phyloP scores from a whole-genome alignment of 768 basidiomycete species.

The Calvatia gigantea region DNA sequence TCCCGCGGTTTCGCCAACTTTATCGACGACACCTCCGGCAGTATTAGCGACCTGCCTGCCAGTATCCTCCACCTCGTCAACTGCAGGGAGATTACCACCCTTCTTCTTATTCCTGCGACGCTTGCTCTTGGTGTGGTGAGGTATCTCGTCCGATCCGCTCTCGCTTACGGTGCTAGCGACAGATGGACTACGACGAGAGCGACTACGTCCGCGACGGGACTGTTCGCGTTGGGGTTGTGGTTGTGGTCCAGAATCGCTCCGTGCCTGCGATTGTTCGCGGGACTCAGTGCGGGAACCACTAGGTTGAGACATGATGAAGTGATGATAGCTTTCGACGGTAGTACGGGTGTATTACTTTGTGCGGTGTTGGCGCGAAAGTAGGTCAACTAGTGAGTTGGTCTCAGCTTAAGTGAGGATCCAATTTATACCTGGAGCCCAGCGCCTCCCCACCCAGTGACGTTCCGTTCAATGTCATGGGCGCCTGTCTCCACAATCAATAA shows the following conservation, averaged over 20 bases:
- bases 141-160: neutral
- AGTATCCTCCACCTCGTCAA: slow-evolving; percentile 18
- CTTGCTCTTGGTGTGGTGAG: slow-evolving; percentile 9
- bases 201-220: slow-evolving; percentile 17
- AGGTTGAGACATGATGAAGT: slow-evolving; percentile 7
- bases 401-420: too few species aligned
- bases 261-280: slow-evolving; percentile 9
- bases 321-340: neutral
- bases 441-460: too few species aligned
- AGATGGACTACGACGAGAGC: slow-evolving; percentile 13
- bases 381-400: too few species aligned
- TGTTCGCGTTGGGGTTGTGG: slow-evolving; percentile 1
- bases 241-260: neutral
- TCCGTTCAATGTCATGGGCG: too few species aligned
- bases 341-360: too few species aligned
- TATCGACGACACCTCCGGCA: neutral
- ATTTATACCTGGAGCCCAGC: too few species aligned
- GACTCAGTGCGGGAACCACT: slow-evolving; percentile 1
- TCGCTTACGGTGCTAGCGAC: slow-evolving; percentile 7
- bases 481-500: too few species aligned
- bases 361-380: too few species aligned
- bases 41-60: slow-evolving; percentile 1
- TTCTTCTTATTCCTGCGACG: slow-evolving; percentile 12
- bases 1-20: slow-evolving; percentile 1
- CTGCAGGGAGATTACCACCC: slow-evolving; percentile 15